Conservation (phyloP, 2,329 filamentous ascomycete species). For the Ophiostoma sp. region DNA sequence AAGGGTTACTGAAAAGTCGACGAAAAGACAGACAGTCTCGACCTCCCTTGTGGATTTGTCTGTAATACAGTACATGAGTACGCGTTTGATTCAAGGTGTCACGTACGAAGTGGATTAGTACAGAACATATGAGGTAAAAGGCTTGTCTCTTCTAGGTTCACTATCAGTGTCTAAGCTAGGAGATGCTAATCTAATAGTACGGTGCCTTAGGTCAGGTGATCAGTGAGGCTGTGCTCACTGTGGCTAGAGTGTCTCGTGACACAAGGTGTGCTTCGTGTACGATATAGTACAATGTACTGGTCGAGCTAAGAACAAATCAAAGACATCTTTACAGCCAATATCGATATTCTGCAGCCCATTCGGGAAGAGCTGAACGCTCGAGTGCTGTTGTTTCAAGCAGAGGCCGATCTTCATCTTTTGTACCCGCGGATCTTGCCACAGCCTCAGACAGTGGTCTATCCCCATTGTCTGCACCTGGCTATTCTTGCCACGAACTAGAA, state of each 20-base stretch:
- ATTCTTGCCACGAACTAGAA: neutral
- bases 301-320: neutral
- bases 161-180: too few relatives aligned
- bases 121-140: too few relatives aligned
- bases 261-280: neutral
- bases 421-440: neutral
- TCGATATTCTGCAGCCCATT: neutral
- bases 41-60: neutral
- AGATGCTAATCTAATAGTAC: too few relatives aligned
- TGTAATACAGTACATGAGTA: neutral
- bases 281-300: neutral
- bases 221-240: too few relatives aligned
- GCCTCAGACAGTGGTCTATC: neutral
- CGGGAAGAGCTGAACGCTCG: neutral
- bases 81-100: neutral
- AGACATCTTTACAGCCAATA: neutral
- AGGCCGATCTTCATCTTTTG: slow-evolving; percentile 1
- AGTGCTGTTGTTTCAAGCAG: neutral
- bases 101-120: too few relatives aligned
- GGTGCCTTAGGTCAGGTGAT: too few relatives aligned
- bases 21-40: slow-evolving; percentile 2
- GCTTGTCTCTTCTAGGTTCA: too few relatives aligned
- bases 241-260: too few relatives aligned
- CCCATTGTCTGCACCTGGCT: neutral
- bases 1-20: neutral